Evolutionary conservation across 306 rosid genomes (phyloP).

Genomic region (Glycine soja): DNA sequence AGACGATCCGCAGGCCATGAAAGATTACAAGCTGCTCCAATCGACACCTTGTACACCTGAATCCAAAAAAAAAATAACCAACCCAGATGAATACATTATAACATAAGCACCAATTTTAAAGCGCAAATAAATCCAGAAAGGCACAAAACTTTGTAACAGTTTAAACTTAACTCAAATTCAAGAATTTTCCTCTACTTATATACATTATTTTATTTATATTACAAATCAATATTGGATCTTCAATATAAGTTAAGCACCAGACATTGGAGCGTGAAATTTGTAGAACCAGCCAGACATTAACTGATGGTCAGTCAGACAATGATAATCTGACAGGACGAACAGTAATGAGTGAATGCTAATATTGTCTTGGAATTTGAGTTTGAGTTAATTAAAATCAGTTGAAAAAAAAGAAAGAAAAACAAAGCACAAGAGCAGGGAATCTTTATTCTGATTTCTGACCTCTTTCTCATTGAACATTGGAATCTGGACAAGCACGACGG

Average conservation of each 20-base stretch:
- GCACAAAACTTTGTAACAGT: neutral
- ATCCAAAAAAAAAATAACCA: neutral
- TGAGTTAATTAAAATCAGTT: too few species aligned
- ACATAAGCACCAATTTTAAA: neutral
- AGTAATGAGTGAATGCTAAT: too few species aligned
- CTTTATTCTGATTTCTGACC: constrained; percentile 49
- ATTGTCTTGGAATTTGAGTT: too few species aligned
- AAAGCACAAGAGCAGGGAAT: neutral
- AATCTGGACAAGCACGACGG: constrained; percentile 87
- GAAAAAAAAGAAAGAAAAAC: too few species aligned
- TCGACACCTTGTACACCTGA: constrained; percentile 95
- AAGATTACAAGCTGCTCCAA: constrained; percentile 97
- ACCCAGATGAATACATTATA: neutral
- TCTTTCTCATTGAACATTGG: constrained; percentile 98
- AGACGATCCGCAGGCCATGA: constrained; percentile 99
- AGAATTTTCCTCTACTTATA: neutral
- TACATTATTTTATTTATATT: neutral
- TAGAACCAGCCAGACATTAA: too few species aligned
- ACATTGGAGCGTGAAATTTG: too few species aligned
- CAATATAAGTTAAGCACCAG: too few species aligned
- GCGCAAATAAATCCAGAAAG: constrained; percentile 4
- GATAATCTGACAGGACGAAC: too few species aligned
- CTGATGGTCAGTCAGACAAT: too few species aligned
- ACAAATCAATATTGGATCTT: too few species aligned
- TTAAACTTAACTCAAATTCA: neutral